Percentiles rank a stretch among this genome's conserved stretches.
phyloP scores from a whole-genome alignment of 805 yeast species.

The Hanseniaspora clermontiae region DNA sequence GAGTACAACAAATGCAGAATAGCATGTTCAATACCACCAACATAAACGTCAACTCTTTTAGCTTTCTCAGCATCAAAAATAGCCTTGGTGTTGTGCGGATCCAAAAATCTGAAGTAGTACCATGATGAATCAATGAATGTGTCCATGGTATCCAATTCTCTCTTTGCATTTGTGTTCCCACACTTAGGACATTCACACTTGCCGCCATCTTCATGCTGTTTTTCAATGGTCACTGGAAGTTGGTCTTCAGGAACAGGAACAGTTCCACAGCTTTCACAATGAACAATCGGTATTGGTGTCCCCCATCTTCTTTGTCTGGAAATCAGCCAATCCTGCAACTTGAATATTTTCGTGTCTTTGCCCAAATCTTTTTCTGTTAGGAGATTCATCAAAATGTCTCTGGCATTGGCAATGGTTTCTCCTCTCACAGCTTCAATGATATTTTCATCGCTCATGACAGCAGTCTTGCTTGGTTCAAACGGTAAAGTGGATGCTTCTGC shows the following conservation, averaged over 20 bases:
- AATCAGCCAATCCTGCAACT: slow-evolving; percentile 85
- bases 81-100: slow-evolving; percentile 44
- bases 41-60: slow-evolving; percentile 80
- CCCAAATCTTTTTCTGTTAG: slow-evolving; percentile 37
- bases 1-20: slow-evolving; percentile 80
- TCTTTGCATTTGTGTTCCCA: slow-evolving; percentile 46
- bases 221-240: slow-evolving; percentile 72
- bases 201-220: slow-evolving; percentile 36
- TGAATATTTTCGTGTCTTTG: slow-evolving; percentile 37
- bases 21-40: slow-evolving; percentile 96
- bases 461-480: slow-evolving; percentile 15
- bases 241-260: slow-evolving; percentile 86
- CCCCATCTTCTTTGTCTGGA: slow-evolving; percentile 97
- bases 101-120: slow-evolving; percentile 81
- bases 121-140: slow-evolving; percentile 97
- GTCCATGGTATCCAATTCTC: slow-evolving; percentile 98
- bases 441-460: neutral
- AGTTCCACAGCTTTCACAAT: slow-evolving; percentile 73
- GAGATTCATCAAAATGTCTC: slow-evolving; percentile 31
- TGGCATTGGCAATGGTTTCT: slow-evolving; percentile 39
- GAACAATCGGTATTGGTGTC: slow-evolving; percentile 90
- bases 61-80: slow-evolving; percentile 40
- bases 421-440: slow-evolving; percentile 41
- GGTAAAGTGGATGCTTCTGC: slow-evolving; percentile 37
- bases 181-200: slow-evolving; percentile 72